These are phyloP conservation scores for Fusarium tupiense DNA, from an alignment of 2,329 filamentous ascomycete species.

Conservation along the genomic window DNA sequence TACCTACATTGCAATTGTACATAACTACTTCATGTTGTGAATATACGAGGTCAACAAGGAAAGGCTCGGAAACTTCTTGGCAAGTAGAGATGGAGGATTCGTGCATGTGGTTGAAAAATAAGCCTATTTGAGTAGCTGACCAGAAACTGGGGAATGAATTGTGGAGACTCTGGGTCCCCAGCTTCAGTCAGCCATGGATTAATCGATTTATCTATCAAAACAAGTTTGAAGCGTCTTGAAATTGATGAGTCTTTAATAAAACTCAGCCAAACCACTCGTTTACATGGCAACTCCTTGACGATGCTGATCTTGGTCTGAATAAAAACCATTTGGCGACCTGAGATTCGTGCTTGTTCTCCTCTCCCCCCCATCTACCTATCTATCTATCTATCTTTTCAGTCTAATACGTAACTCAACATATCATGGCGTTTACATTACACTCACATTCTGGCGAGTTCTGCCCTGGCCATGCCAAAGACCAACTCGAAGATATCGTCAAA, in stretches of 20 bases:
- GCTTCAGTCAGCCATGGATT: not conserved
- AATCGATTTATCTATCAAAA: not conserved
- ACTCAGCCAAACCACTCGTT: not conserved
- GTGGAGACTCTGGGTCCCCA: slow-evolving; percentile 7
- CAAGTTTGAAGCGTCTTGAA: slow-evolving; percentile 6
- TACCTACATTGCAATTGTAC: not conserved
- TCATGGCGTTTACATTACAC: slow-evolving; percentile 97
- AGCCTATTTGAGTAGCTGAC: not conserved
- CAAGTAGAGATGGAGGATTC: not conserved
- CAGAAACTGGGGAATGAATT: slow-evolving; percentile 18
- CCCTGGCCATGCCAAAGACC: slow-evolving; percentile 84
- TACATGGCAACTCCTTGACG: not conserved
- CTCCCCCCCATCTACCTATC: not conserved
- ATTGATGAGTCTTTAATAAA: slow-evolving; percentile 15
- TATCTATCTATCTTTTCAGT: not conserved
- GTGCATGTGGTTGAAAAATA: not conserved
- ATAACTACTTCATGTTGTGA: not conserved
- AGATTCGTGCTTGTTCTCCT: not conserved
- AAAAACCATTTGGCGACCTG: not conserved
- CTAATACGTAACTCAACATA: not conserved
- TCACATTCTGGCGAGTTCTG: slow-evolving; percentile 99
- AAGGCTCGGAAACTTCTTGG: not conserved
- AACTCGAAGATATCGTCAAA: slow-evolving; percentile 84
- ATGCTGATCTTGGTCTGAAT: not conserved
- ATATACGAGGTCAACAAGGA: not conserved